Evolutionary conservation across 1,284 basidiomycete genomes (phyloP).

Genomic region (Pyrrhoderma lamaoense): DNA sequence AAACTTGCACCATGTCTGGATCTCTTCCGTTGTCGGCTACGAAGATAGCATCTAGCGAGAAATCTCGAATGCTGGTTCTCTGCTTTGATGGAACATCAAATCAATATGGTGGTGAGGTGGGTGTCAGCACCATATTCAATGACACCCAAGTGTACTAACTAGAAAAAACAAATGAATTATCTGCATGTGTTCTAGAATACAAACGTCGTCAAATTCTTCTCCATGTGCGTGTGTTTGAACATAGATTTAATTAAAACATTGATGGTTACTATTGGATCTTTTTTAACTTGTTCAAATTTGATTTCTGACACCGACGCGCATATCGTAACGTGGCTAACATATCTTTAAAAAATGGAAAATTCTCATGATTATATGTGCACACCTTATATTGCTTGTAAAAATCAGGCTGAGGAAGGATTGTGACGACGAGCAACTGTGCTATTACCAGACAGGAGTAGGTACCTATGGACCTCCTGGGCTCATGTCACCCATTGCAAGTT

Average conservation of each 20-base stretch:
- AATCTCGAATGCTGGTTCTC: conserved; percentile 41
- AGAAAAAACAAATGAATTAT: background rate
- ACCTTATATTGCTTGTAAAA: background rate
- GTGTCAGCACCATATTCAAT: conserved; percentile 9
- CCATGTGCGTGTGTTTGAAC: too few relatives aligned
- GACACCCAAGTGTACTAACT: background rate
- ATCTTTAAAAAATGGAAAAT: too few relatives aligned
- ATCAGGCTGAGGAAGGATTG: conserved; percentile 48
- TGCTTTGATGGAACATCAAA: conserved; percentile 59
- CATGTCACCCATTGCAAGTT: conserved; percentile 42
- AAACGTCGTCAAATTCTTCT: conserved; percentile 63
- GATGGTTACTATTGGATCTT: too few relatives aligned
- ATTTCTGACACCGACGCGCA: too few relatives aligned
- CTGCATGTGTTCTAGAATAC: conserved; percentile 54
- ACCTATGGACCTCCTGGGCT: conserved; percentile 49
- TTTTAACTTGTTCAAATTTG: too few relatives aligned
- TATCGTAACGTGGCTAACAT: too few relatives aligned
- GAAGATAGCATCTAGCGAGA: too few relatives aligned
- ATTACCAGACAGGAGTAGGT: conserved; percentile 67
- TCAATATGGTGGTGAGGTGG: conserved; percentile 36
- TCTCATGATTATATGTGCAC: too few relatives aligned
- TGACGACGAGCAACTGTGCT: conserved; percentile 48
- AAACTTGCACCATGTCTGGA: too few relatives aligned
- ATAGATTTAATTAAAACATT: too few relatives aligned
- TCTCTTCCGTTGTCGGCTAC: too few relatives aligned